These are phyloP conservation scores for Saccharomycopsis fermentans DNA, from an alignment of 805 yeast genomes.

Conservation along the genomic window DNA sequence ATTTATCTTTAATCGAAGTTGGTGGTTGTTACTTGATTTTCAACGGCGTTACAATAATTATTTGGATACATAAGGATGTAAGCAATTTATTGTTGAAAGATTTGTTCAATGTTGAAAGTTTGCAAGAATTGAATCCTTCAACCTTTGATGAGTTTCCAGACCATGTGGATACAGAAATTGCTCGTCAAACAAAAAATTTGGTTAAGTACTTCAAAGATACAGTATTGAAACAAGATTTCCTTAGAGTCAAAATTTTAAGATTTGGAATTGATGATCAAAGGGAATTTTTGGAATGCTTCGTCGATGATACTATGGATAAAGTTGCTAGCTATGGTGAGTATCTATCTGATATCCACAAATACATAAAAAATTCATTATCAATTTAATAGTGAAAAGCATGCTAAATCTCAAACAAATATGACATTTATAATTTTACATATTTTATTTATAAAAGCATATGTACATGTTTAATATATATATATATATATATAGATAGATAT, in stretches of 20 bases:
- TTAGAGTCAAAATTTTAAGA: slow-evolving; percentile 51
- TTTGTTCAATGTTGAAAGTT: slow-evolving; percentile 52
- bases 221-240: slow-evolving; percentile 27
- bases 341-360: slow-evolving; percentile 56
- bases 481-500: neutral
- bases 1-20: slow-evolving; percentile 33
- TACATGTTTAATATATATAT: neutral
- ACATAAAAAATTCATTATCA: slow-evolving; percentile 26
- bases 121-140: slow-evolving; percentile 20
- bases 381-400: neutral
- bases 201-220: slow-evolving; percentile 42
- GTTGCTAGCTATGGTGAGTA: slow-evolving; percentile 55
- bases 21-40: slow-evolving; percentile 76
- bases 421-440: neutral
- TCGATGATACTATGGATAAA: slow-evolving; percentile 62
- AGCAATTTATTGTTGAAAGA: slow-evolving; percentile 61
- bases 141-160: slow-evolving; percentile 47
- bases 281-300: slow-evolving; percentile 48
- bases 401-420: neutral
- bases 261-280: slow-evolving; percentile 49
- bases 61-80: slow-evolving; percentile 65
- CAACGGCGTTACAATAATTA: slow-evolving; percentile 47
- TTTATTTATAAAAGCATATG: neutral
- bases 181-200: slow-evolving; percentile 55
- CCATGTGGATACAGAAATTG: slow-evolving; percentile 55